A percentile compares a stretch with the other conserved stretches of the same genome.
These are phyloP conservation scores for Salix viminalis DNA, from an alignment of 345 rosid genomes.

Conservation along the genomic window DNA sequence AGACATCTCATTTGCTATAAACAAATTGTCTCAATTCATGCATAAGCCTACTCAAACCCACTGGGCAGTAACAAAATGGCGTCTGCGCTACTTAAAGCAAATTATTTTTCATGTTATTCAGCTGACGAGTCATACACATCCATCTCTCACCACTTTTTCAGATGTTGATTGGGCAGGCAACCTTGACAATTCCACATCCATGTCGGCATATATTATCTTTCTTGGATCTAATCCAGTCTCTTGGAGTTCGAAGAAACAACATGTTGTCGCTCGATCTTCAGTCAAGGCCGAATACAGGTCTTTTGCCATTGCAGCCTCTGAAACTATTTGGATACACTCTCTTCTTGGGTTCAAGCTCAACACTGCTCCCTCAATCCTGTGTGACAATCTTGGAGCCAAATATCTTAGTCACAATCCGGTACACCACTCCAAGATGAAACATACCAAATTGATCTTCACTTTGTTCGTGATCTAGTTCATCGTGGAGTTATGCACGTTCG, in stretches of 20 bases:
- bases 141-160: background rate
- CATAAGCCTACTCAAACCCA: background rate
- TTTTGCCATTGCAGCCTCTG: background rate
- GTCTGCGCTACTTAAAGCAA: background rate
- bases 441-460: background rate
- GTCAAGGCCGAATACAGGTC: background rate
- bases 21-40: background rate
- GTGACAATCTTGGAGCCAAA: background rate
- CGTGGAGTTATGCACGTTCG: background rate
- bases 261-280: background rate
- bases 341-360: background rate
- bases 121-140: background rate
- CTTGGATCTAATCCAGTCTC: background rate
- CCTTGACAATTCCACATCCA: background rate
- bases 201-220: no score
- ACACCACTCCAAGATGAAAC: background rate
- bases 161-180: background rate
- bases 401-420: background rate
- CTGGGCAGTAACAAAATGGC: rapidly evolving
- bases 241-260: no score
- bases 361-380: background rate
- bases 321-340: background rate
- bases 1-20: background rate
- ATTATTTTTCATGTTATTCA: no score
- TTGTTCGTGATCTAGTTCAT: background rate